Base-by-base conservation (phyloP, 2,329 filamentous ascomycete genomes). In the Ramularia collo-cygni region DNA sequence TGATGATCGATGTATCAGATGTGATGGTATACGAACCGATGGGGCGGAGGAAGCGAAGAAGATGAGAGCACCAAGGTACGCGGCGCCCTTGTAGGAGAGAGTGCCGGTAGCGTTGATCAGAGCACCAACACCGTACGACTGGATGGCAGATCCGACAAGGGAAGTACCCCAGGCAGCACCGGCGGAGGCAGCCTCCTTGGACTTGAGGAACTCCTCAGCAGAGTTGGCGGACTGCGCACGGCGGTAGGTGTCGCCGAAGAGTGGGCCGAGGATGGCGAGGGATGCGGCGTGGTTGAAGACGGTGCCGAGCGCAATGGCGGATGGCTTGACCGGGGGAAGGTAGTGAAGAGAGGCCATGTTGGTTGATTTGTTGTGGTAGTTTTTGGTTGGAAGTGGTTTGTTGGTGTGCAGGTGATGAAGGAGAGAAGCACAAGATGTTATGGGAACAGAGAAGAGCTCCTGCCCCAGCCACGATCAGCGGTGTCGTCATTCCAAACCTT, bases 211-310 rank as follows among this genome's bases (percentile, higher is more conserved):
- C 72, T 96, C 90, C 71, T 96, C 89, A 74, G 92, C 94, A 61
- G 83, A 85, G 79, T 94, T 90, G 65, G 90, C 79, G 46, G 78
- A 72, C 76, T 94, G 89, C 55, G 90, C 89, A 56, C 86, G 84
- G 70, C 89, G 82, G 77, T 95, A 95, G 61, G 87, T 90, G 61
- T 93, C 83, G 62, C 92, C 90, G 65, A 96, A 95, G 67, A 96
- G 71, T 49, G 90, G 90, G 44, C 80, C 77, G 48, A 96, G 78
- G 57, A 96, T 79, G 49, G 85, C 89, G 51, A 92, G 81, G 61
- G 92, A 92, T 59, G 87, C 76, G 58, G 82, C 81, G 71, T 98
- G 90, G 76, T 85, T 95, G 81, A 95, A 98, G 67, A 88, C 71
- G 49, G 89, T 92, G 70, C 92, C 92, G 61, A 96, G 79, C 61